Evolutionary conservation across 73 alveolate species (phyloP).

Genomic region (Paramecium tetraurelia): DNA sequence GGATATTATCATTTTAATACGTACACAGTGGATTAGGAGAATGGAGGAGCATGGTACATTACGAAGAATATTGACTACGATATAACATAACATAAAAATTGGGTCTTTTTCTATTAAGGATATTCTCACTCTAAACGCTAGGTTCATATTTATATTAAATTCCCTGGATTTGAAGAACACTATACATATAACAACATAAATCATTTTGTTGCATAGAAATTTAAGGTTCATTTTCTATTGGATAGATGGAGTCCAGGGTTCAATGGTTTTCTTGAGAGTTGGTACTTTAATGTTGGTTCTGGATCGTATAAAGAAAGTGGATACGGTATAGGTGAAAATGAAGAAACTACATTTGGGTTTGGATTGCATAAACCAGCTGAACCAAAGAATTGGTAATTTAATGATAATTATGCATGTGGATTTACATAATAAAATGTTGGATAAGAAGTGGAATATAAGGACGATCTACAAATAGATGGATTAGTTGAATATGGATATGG

Average conservation of each 20-base stretch:
- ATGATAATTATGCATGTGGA: neutral
- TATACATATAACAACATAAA: neutral
- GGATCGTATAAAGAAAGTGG: conserved; percentile 41
- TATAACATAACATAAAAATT: neutral
- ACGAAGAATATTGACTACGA: neutral
- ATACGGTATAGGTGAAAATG: neutral
- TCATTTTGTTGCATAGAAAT: neutral
- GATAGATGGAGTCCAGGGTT: conserved; percentile 24
- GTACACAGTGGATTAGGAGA: neutral
- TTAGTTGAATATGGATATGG: conserved; percentile 36
- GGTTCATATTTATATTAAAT: neutral
- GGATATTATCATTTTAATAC: neutral
- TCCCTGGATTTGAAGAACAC: neutral
- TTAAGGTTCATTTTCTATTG: neutral
- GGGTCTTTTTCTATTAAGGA: conserved; percentile 17
- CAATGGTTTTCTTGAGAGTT: neutral
- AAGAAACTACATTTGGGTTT: neutral
- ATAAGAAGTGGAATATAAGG: neutral
- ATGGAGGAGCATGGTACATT: conserved; percentile 5
- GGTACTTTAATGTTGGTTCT: conserved; percentile 11
- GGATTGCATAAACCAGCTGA: neutral
- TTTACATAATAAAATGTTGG: neutral
- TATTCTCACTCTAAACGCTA: neutral
- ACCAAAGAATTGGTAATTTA: neutral
- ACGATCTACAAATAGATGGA: neutral